These are phyloP conservation scores for Dimocarpus longan DNA, from an alignment of 345 rosid genomes.

Conservation along the genomic window DNA sequence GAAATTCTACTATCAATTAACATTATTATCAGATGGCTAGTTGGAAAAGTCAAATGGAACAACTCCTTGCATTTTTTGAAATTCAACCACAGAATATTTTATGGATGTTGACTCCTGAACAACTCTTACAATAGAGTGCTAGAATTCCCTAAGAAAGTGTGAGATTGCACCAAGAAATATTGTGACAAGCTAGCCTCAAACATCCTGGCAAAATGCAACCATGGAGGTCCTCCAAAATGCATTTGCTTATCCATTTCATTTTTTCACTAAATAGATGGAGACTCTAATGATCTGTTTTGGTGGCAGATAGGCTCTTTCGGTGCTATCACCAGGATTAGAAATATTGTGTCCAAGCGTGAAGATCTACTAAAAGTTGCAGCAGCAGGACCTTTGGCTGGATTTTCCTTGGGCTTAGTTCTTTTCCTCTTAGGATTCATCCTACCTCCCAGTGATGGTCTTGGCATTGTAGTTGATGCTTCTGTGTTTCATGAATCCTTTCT, in stretches of 20 bases:
- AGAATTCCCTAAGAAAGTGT: background rate
- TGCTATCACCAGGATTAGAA: slow-evolving; percentile 84
- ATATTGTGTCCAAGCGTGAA: slow-evolving; percentile 82
- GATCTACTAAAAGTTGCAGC: slow-evolving; percentile 87
- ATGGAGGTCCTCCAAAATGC: background rate
- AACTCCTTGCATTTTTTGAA: background rate
- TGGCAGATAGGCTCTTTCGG: slow-evolving; percentile 99
- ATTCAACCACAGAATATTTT: background rate
- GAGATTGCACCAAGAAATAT: background rate
- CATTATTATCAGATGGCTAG: background rate
- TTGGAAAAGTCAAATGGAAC: background rate
- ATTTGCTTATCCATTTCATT: background rate
- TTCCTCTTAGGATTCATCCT: slow-evolving; percentile 77
- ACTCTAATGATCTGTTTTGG: slow-evolving; percentile 47
- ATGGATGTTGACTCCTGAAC: background rate
- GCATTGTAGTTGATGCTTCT: slow-evolving; percentile 81
- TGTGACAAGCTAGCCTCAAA: slow-evolving; percentile 3
- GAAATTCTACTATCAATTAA: background rate
- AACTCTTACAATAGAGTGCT: background rate
- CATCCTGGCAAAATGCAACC: background rate
- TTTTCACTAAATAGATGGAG: background rate
- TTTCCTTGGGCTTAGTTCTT: slow-evolving; percentile 74
- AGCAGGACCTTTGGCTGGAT: slow-evolving; percentile 96
- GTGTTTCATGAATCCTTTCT: slow-evolving; percentile 95
- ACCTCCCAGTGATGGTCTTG: slow-evolving; percentile 90